Evolutionary conservation across 148 eudicot genomes (phyloP).

Genomic region (Cornus suecica): DNA sequence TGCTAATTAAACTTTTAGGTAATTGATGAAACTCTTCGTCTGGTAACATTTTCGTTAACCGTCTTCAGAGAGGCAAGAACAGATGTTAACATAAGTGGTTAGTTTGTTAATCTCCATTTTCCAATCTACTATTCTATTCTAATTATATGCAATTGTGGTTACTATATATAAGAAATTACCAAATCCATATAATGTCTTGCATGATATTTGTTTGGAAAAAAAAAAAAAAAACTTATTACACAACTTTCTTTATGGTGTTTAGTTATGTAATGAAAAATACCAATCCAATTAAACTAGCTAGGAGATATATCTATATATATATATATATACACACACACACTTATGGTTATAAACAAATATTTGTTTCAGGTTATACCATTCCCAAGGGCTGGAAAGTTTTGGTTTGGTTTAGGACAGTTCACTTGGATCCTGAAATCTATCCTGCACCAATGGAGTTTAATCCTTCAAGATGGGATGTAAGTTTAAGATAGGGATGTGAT

Average conservation of each 20-base stretch:
- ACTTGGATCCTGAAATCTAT: slow-evolving; percentile 62
- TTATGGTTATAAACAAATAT: not conserved
- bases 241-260: too few species aligned
- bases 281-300: not conserved
- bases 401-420: slow-evolving; percentile 77
- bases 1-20: slow-evolving; percentile 37
- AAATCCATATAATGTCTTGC: too few species aligned
- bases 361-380: slow-evolving; percentile 63
- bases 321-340: too few species aligned
- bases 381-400: slow-evolving; percentile 92
- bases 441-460: slow-evolving; percentile 62
- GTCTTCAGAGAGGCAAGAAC: slow-evolving; percentile 79
- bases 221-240: too few species aligned
- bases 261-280: too few species aligned
- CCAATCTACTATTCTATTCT: not conserved
- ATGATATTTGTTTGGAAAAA: too few species aligned
- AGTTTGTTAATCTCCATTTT: slow-evolving; percentile 14
- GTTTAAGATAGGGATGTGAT: slow-evolving; percentile 19
- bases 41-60: slow-evolving; percentile 68
- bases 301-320: too few species aligned
- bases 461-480: slow-evolving; percentile 95
- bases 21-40: slow-evolving; percentile 84
- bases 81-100: slow-evolving; percentile 61
- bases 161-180: too few species aligned
- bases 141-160: not conserved